Percentiles rank a stretch among this genome's conserved stretches.
These are phyloP conservation scores for Podospora pseudocomata DNA, from an alignment of 495 filamentous ascomycete species.

Conservation along the genomic window DNA sequence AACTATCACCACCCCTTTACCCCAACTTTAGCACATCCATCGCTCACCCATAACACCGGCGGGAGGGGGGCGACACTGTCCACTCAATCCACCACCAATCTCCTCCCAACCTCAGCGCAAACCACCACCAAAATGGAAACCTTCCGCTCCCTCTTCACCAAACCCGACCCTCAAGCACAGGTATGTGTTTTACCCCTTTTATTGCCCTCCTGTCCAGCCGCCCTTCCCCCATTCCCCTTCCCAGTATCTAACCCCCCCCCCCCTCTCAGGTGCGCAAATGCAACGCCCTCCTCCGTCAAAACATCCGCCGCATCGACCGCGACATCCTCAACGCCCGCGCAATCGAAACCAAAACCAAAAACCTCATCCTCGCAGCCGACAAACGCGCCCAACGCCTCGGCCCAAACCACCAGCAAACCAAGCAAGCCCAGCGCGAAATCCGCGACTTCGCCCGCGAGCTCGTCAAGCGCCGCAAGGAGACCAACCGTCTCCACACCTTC, in stretches of 20 bases:
- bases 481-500: constrained; percentile 68
- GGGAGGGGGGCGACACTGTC: neutral
- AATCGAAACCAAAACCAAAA: constrained; percentile 80
- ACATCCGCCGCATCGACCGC: constrained; percentile 92
- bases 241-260: constrained; percentile 1
- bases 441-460: constrained; percentile 87
- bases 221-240: neutral
- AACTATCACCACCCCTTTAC: neutral
- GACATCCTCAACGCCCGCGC: constrained; percentile 73
- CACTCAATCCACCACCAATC: constrained; percentile 3
- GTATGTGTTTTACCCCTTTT: constrained; percentile 50
- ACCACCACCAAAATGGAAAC: constrained; percentile 64
- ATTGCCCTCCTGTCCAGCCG: neutral
- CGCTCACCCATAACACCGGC: neutral
- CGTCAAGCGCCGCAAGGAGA: constrained; percentile 73
- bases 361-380: constrained; percentile 73
- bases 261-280: constrained; percentile 84
- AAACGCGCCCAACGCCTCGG: constrained; percentile 62
- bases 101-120: neutral
- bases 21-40: no score
- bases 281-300: constrained; percentile 82
- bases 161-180: constrained; percentile 88
- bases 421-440: constrained; percentile 71
- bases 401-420: constrained; percentile 63
- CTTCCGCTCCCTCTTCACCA: constrained; percentile 81